Percentiles rank a stretch among this genome's conserved stretches.
Conservation (phyloP, 345 rosid species). For the Triadica sebifera region DNA sequence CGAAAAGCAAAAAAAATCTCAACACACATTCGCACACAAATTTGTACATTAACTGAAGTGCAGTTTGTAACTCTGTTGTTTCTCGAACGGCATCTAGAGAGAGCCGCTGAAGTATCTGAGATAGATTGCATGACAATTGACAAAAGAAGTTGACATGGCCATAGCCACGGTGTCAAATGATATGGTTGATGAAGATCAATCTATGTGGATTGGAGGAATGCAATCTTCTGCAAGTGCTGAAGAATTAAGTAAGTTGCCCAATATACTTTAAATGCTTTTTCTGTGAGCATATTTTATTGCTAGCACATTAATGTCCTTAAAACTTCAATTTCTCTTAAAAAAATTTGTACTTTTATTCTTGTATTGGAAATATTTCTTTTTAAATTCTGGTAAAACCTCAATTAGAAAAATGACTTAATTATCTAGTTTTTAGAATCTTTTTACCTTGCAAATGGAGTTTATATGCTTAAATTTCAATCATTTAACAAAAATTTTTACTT, state of each 20-base stretch:
- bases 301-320: too few relatives aligned
- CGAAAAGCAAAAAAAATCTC: background rate
- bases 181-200: slow-evolving; percentile 49
- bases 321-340: too few relatives aligned
- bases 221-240: slow-evolving; percentile 26
- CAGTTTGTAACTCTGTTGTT: slow-evolving; percentile 22
- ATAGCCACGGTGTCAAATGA: slow-evolving; percentile 16
- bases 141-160: slow-evolving; percentile 29
- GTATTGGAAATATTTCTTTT: too few relatives aligned
- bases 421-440: too few relatives aligned
- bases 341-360: too few relatives aligned
- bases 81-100: slow-evolving; percentile 18
- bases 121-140: slow-evolving; percentile 14
- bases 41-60: slow-evolving; percentile 4
- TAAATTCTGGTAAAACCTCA: too few relatives aligned
- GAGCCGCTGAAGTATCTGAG: slow-evolving; percentile 18
- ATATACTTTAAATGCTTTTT: background rate
- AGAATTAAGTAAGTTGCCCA: slow-evolving; percentile 33
- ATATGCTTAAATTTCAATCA: too few relatives aligned
- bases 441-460: too few relatives aligned
- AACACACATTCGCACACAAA: background rate
- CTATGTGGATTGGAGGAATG: slow-evolving; percentile 49
- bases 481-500: too few relatives aligned
- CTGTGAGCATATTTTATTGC: background rate
- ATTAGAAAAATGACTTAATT: too few relatives aligned